Percentiles rank a stretch among this genome's conserved stretches.
phyloP scores from a whole-genome alignment of 2,329 filamentous ascomycete genomes.

The Aaosphaeria pasadenensis region DNA sequence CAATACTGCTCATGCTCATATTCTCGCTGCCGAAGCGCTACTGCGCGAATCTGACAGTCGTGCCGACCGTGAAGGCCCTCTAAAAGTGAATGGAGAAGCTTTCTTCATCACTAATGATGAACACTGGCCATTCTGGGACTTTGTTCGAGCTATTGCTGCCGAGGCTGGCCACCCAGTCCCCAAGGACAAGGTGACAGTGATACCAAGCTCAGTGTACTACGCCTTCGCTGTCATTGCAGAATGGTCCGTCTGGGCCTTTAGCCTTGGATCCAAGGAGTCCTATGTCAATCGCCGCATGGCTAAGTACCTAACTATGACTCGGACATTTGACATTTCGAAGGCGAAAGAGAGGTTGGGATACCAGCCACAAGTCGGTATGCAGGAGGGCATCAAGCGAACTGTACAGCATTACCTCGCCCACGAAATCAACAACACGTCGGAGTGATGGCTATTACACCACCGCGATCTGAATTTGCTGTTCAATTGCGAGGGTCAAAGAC shows the following conservation, averaged over 20 bases:
- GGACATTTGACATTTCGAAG: conserved; percentile 14
- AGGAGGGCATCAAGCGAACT: conserved; percentile 10
- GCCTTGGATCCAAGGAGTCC: conserved; percentile 5
- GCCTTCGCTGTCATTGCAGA: conserved; percentile 5
- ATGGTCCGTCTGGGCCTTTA: conserved; percentile 5
- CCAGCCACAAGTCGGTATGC: conserved; percentile 7
- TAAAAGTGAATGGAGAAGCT: conserved; percentile 13
- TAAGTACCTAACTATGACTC: conserved; percentile 4
- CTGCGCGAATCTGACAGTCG: neutral
- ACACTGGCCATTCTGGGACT: conserved; percentile 15
- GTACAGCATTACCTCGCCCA: neutral
- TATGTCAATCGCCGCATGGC: conserved; percentile 7
- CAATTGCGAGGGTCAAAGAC: neutral
- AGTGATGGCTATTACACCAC: neutral
- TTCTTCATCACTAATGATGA: conserved; percentile 17
- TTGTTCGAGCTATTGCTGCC: conserved; percentile 4
- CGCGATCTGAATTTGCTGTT: neutral
- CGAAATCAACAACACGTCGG: neutral
- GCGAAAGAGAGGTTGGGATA: conserved; percentile 14
- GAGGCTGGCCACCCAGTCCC: conserved; percentile 9
- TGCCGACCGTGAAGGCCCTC: neutral
- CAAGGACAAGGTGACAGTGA: conserved; percentile 7
- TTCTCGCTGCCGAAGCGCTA: conserved; percentile 10
- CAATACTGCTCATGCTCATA: conserved; percentile 13
- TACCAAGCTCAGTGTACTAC: conserved; percentile 5